Evolutionary conservation across 2,329 filamentous ascomycete genomes (phyloP).

Genomic region (Orbilia oligospora): DNA sequence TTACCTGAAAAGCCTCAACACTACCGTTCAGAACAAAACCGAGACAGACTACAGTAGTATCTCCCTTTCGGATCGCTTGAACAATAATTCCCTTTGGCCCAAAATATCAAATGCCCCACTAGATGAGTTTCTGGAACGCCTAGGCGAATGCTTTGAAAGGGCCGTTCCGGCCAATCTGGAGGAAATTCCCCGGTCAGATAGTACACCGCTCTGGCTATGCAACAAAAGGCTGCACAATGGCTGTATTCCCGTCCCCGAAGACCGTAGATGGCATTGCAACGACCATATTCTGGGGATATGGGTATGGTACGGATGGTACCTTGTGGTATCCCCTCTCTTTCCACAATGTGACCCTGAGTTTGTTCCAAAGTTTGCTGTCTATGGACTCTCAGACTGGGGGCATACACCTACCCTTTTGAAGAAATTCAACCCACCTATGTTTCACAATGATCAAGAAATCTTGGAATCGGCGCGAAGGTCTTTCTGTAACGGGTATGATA

Average conservation of each 20-base stretch:
- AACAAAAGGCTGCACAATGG: slow-evolving; percentile 7
- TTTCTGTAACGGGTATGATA: background rate
- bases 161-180: background rate
- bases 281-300: background rate
- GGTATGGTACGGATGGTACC: slow-evolving; percentile 2
- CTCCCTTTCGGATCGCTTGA: background rate
- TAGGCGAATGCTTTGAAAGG: background rate
- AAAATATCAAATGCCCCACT: background rate
- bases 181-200: background rate
- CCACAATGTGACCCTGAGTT: background rate
- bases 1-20: background rate
- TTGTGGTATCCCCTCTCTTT: background rate
- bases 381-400: background rate
- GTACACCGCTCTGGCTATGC: background rate
- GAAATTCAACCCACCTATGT: slow-evolving; percentile 3
- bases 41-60: background rate
- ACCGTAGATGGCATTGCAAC: background rate
- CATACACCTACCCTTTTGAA: background rate
- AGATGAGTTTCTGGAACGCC: background rate
- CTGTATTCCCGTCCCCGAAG: background rate
- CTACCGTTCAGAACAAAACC: background rate
- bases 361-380: background rate
- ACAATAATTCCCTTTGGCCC: background rate
- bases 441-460: background rate
- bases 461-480: background rate